Percentiles rank a stretch among this genome's conserved stretches.
Conservation (phyloP, 371 early-diverging fungal species). For the Capillidium rhysosporum region DNA sequence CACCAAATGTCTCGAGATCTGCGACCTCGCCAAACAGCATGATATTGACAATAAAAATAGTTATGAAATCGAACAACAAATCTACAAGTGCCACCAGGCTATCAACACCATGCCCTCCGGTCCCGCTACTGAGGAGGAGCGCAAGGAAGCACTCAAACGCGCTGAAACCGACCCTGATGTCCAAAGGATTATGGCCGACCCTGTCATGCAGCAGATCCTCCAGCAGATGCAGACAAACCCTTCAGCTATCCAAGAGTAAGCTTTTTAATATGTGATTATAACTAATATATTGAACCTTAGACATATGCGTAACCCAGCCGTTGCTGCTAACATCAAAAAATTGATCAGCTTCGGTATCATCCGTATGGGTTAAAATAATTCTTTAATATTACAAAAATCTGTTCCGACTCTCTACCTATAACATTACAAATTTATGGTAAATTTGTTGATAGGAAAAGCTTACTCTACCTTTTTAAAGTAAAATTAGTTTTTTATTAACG, state of each 20-base stretch:
- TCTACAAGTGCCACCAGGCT: slow-evolving; percentile 51
- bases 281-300: slow-evolving; percentile 10
- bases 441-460: too few species aligned
- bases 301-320: slow-evolving; percentile 83
- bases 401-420: too few species aligned
- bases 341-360: slow-evolving; percentile 79
- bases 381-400: too few species aligned
- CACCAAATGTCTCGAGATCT: slow-evolving; percentile 61
- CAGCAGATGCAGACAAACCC: slow-evolving; percentile 95
- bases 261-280: slow-evolving; percentile 8
- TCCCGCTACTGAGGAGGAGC: slow-evolving; percentile 25
- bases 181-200: slow-evolving; percentile 70
- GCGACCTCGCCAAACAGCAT: slow-evolving; percentile 48
- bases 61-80: slow-evolving; percentile 63
- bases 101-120: slow-evolving; percentile 30
- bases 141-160: slow-evolving; percentile 59
- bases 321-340: slow-evolving; percentile 87
- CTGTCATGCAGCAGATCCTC: slow-evolving; percentile 89
- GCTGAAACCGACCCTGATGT: slow-evolving; percentile 89
- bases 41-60: slow-evolving; percentile 68
- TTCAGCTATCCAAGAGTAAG: slow-evolving; percentile 55
- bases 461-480: too few species aligned
- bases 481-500: too few species aligned
- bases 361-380: slow-evolving; percentile 8
- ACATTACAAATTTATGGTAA: too few species aligned